Percentiles rank a stretch among this genome's conserved stretches.
Conservation (phyloP, 106 monocot genomes). For the Allium fistulosum region DNA sequence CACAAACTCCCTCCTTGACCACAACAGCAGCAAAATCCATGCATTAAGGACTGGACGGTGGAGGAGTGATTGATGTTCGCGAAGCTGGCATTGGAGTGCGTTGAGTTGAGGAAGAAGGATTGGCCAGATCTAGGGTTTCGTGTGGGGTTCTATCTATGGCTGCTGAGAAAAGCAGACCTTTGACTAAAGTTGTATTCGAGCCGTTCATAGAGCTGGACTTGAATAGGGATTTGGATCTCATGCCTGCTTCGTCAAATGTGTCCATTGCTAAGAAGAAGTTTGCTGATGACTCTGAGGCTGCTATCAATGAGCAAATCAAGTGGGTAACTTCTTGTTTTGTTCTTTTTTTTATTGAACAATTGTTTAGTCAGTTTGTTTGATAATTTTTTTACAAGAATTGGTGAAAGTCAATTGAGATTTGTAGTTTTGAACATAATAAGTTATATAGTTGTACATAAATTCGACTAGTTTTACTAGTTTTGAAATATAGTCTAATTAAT, state of each 20-base stretch:
- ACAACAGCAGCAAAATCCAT: too few species aligned
- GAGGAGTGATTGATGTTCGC: too few species aligned
- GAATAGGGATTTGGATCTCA: constrained; percentile 26
- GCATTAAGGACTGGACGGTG: too few species aligned
- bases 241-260: constrained; percentile 29
- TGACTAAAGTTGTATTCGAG: constrained; percentile 22
- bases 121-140: not conserved
- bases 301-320: constrained; percentile 94
- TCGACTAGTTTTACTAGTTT: too few species aligned
- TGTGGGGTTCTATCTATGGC: not conserved
- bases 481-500: too few species aligned
- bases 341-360: not conserved
- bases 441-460: too few species aligned
- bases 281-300: constrained; percentile 59
- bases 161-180: not conserved
- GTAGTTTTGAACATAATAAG: too few species aligned
- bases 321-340: constrained; percentile 7
- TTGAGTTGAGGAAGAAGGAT: too few species aligned
- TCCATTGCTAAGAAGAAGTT: constrained; percentile 57
- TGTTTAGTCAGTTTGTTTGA: not conserved
- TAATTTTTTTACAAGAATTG: not conserved
- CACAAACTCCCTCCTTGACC: too few species aligned
- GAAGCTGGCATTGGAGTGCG: too few species aligned
- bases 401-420: too few species aligned
- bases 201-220: constrained; percentile 48